Evolutionary conservation across 345 rosid species (phyloP), one percentile per base, ranked within the genome.

Genomic region (Erodium maritimum): DNA sequence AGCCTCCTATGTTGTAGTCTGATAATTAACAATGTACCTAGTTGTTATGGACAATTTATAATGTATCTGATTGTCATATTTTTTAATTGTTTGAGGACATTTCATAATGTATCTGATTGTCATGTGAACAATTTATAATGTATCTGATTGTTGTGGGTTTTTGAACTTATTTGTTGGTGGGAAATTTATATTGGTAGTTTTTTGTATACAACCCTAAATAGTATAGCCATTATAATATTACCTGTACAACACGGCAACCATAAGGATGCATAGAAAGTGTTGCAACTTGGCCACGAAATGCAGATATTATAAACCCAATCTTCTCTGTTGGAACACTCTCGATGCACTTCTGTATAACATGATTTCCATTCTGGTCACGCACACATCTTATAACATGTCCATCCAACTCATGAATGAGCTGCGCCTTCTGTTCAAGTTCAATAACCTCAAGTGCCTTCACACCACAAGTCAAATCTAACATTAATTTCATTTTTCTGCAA

Each of bases 291-390:
- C 69, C 79, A 54, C 65, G 80, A 69, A 82, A 79, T 17, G 79
- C 68, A 0, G 79, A 58, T 57, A 77, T 73, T 46, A 79, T 75
- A 60, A 79, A 82, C 21, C 75, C 75, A 25, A 79, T 77, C 17
- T 60, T 73, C 17, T 77, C 88, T 66, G 80, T 84, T 5, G 88
- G 85, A 55, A 77, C 73, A 70, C 88, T 79, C 69, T 82, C 88
- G 37, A 82, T 82, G 60, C 88, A 80, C 75, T 82, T 82, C 74
- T 82, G 88, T 59, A 82, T 72, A 57, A 82, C 88, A 68, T 82
- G 88, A 67, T 82, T 82, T n/a, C 88, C 88, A 69, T 82, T 82
- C 73, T 82, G 88, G 61, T 82, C 88, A 34, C 88, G 88, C 51
- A 82, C 85, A 69, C 88, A 80, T 17, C 83, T 85, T 79, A 69